These are phyloP conservation scores for Curvularia lunata DNA, from an alignment of 2,329 filamentous ascomycete species.

Conservation along the genomic window DNA sequence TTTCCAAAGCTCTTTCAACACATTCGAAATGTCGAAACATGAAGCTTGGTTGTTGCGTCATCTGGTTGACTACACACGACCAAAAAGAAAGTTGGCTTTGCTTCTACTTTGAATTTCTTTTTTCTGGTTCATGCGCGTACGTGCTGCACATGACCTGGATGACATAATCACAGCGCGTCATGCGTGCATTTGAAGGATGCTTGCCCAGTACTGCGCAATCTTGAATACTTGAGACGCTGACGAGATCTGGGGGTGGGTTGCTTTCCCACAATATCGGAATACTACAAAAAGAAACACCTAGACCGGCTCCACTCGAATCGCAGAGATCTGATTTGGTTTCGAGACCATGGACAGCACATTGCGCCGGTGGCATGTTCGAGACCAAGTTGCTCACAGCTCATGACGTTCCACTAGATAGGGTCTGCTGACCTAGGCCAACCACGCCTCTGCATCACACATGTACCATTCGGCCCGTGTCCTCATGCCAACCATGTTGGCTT, in stretches of 20 bases:
- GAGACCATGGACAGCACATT: too few species aligned
- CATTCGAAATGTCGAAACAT: not conserved
- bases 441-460: not conserved
- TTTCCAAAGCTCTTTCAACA: not conserved
- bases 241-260: not conserved
- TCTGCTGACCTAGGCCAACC: slow-evolving; percentile 4
- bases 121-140: not conserved
- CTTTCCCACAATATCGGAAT: not conserved
- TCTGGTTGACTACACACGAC: not conserved
- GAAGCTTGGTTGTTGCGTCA: not conserved
- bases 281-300: not conserved
- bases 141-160: not conserved
- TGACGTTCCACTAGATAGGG: not conserved
- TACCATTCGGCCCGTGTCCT: slow-evolving; percentile 1
- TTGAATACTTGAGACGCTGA: not conserved
- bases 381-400: not conserved
- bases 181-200: not conserved
- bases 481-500: not conserved
- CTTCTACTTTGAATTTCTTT: not conserved
- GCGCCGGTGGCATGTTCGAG: too few species aligned
- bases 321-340: not conserved
- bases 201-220: not conserved
- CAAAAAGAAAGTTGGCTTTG: not conserved
- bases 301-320: not conserved
- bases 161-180: not conserved